Evolutionary conservation across 1,139 yeast genomes (phyloP).

Genomic region (Debaryomyces robertsiae): DNA sequence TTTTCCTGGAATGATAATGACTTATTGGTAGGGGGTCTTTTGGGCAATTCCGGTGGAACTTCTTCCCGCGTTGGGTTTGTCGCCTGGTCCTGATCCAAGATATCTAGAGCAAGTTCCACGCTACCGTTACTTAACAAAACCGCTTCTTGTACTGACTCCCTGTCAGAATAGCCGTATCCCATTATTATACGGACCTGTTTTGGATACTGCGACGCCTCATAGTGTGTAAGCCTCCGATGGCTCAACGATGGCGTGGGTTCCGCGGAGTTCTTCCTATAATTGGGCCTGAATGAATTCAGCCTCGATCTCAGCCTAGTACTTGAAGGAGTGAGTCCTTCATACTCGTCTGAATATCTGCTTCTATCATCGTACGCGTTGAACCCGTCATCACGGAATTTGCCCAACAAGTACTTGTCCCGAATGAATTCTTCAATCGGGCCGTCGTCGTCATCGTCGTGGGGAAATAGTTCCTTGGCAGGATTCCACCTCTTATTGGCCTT

Average conservation of each 20-base stretch:
- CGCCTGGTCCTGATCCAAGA: conserved; percentile 43
- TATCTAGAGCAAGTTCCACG: conserved; percentile 50
- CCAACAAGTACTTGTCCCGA: conserved; percentile 54
- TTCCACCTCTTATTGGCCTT: conserved; percentile 67
- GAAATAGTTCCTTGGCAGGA: conserved; percentile 62
- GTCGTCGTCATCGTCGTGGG: conserved; percentile 69
- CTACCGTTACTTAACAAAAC: conserved; percentile 50
- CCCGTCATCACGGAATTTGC: conserved; percentile 43
- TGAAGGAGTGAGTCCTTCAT: conserved; percentile 15
- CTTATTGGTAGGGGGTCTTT: conserved; percentile 33
- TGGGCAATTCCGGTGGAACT: conserved; percentile 50
- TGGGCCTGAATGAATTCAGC: conserved; percentile 23
- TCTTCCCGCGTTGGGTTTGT: conserved; percentile 41
- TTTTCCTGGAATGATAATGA: conserved; percentile 17
- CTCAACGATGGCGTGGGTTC: conserved; percentile 35
- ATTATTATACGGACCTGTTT: conserved; percentile 41
- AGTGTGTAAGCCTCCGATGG: conserved; percentile 46
- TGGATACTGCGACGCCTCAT: conserved; percentile 45
- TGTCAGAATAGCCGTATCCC: conserved; percentile 50
- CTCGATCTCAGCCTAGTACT: conserved; percentile 22
- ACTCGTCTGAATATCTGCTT: conserved; percentile 15
- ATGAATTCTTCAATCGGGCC: conserved; percentile 50
- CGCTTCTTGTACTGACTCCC: conserved; percentile 53
- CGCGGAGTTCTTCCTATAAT: conserved; percentile 10
- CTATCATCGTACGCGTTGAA: conserved; percentile 31